These are phyloP conservation scores for Quercus aquifolioides DNA, from an alignment of 306 rosid species.

Conservation along the genomic window DNA sequence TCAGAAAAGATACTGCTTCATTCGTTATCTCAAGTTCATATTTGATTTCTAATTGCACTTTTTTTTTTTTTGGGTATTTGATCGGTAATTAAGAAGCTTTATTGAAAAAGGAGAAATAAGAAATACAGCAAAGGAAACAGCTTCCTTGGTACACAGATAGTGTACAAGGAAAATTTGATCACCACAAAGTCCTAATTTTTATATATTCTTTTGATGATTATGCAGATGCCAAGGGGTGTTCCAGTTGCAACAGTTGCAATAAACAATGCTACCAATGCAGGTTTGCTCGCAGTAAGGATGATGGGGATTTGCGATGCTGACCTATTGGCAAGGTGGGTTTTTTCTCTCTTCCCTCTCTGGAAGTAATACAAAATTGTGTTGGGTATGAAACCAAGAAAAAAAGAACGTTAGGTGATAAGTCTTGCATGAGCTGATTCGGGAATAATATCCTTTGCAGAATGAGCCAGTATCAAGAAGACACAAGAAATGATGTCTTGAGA, in stretches of 20 bases:
- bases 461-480: slow-evolving; percentile 73
- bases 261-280: slow-evolving; percentile 85
- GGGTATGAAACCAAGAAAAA: not conserved
- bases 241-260: slow-evolving; percentile 89
- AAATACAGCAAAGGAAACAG: too few species aligned
- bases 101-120: too few species aligned
- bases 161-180: not conserved
- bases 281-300: slow-evolving; percentile 61
- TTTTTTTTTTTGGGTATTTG: too few species aligned
- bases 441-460: slow-evolving; percentile 46
- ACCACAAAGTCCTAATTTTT: not conserved
- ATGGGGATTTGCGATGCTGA: slow-evolving; percentile 40
- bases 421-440: slow-evolving; percentile 5
- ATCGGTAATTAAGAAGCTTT: too few species aligned
- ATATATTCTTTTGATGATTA: not conserved
- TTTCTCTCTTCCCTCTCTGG: not conserved
- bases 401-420: not conserved
- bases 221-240: slow-evolving; percentile 87
- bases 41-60: too few species aligned
- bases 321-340: slow-evolving; percentile 49
- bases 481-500: slow-evolving; percentile 46
- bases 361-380: not conserved
- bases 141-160: too few species aligned
- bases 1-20: too few species aligned
- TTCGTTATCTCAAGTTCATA: too few species aligned